phyloP scores from a whole-genome alignment of 73 alveolate genomes.

The Stentor coeruleus region DNA sequence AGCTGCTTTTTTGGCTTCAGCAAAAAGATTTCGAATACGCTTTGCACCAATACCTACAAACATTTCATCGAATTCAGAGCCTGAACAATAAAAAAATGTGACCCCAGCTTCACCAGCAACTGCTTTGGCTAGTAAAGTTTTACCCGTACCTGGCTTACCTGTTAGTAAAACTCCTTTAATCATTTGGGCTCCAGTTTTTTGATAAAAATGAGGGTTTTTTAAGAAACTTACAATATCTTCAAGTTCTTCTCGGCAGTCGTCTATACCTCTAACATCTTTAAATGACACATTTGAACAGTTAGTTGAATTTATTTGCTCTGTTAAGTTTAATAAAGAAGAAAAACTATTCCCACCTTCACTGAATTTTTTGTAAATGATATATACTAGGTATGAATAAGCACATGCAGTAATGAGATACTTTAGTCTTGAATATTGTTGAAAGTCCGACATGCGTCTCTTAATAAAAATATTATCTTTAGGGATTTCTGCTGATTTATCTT shows the following conservation, averaged over 20 bases:
- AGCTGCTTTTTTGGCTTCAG: conserved; percentile 70
- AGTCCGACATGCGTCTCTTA: too few species aligned
- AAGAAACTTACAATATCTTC: conserved; percentile 84
- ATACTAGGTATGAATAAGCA: too few species aligned
- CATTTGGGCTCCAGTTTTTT: conserved; percentile 76
- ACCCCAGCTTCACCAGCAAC: conserved; percentile 95
- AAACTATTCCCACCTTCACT: too few species aligned
- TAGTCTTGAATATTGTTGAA: too few species aligned
- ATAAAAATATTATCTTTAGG: too few species aligned
- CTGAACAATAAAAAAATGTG: conserved; percentile 68
- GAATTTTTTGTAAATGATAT: too few species aligned
- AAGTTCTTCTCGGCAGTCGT: conserved; percentile 73
- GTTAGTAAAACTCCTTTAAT: conserved; percentile 89
- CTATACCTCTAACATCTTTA: conserved; percentile 76
- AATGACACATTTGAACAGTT: conserved; percentile 73
- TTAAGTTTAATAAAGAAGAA: too few species aligned
- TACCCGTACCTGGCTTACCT: conserved; percentile 96
- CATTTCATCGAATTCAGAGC: conserved; percentile 90
- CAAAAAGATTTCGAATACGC: conserved; percentile 84
- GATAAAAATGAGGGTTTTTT: conserved; percentile 67
- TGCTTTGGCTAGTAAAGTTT: conserved; percentile 92
- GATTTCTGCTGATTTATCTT: too few species aligned
- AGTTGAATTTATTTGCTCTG: too few species aligned
- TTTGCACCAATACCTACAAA: conserved; percentile 94
- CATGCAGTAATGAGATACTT: too few species aligned